Evolutionary conservation across 495 filamentous ascomycete genomes (phyloP).

Genomic region (Schizothecium vesticola): DNA sequence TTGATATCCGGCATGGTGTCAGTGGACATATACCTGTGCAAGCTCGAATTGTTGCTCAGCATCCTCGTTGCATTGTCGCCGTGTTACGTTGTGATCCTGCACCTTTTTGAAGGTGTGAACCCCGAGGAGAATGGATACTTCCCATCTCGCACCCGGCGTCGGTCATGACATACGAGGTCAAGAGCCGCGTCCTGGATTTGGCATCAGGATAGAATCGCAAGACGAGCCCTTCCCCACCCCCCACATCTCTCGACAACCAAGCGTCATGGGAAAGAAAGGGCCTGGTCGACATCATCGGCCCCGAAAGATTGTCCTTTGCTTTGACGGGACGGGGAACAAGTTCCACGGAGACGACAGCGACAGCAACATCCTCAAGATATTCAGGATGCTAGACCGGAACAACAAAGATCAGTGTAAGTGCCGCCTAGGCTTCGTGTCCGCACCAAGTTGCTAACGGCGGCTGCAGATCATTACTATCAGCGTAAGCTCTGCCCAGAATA

Average conservation of each 20-base stretch:
- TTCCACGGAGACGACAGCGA: conserved; percentile 75
- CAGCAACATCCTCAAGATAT: conserved; percentile 89
- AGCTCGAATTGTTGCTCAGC: neutral
- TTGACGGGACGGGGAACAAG: conserved; percentile 87
- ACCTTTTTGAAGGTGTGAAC: neutral
- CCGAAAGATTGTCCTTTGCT: conserved; percentile 67
- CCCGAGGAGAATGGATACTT: conserved; percentile 21
- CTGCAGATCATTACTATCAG: conserved; percentile 63
- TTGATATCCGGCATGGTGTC: neutral
- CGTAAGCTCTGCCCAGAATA: conserved; percentile 32
- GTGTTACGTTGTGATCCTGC: neutral
- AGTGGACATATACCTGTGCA: neutral
- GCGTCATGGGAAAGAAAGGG: conserved; percentile 9
- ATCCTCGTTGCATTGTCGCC: neutral
- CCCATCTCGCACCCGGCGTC: conserved; percentile 18
- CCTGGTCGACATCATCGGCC: conserved; percentile 12
- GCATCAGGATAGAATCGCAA: conserved; percentile 7
- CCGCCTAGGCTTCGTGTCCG: neutral
- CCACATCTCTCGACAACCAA: conserved; percentile 20
- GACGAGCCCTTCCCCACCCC: conserved; percentile 19
- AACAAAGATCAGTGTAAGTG: conserved; percentile 47
- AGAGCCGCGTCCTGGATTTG: neutral
- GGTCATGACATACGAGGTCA: neutral
- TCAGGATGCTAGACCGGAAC: conserved; percentile 55
- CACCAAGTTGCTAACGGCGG: conserved; percentile 5